These are phyloP conservation scores for Lichtheimia ornata DNA, from an alignment of 371 early-diverging fungal genomes.

Conservation along the genomic window DNA sequence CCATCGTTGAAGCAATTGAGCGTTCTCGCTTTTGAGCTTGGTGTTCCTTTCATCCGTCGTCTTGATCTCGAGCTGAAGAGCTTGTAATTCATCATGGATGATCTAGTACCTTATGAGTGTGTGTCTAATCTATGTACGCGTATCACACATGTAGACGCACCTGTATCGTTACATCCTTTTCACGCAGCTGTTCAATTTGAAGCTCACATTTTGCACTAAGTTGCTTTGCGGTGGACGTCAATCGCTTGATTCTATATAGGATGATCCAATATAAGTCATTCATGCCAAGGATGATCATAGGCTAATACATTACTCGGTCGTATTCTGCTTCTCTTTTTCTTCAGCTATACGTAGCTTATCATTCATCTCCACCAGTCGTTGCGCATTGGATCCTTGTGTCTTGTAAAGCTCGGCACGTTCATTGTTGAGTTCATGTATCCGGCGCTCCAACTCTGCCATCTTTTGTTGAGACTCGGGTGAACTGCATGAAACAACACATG, in stretches of 20 bases:
- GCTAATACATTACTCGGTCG: constrained; percentile 8
- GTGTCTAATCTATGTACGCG: neutral
- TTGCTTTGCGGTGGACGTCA: constrained; percentile 42
- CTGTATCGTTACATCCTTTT: constrained; percentile 89
- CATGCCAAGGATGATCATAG: too few relatives aligned
- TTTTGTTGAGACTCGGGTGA: constrained; percentile 56
- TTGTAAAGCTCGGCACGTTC: constrained; percentile 91
- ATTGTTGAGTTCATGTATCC: constrained; percentile 75
- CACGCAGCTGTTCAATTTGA: constrained; percentile 62
- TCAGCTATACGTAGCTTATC: constrained; percentile 74
- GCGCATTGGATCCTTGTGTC: constrained; percentile 89
- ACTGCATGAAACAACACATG: constrained; percentile 10
- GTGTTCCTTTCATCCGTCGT: constrained; percentile 82
- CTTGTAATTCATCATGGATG: constrained; percentile 90
- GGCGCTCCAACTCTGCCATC: constrained; percentile 74
- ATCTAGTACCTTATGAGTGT: constrained; percentile 3
- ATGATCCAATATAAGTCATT: neutral
- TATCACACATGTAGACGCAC: constrained; percentile 31
- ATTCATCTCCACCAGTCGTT: constrained; percentile 82
- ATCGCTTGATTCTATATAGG: constrained; percentile 42
- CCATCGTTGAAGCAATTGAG: constrained; percentile 86
- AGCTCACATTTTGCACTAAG: constrained; percentile 52
- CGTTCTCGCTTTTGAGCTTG: constrained; percentile 81
- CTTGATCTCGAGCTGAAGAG: constrained; percentile 87
- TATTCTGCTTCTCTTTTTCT: constrained; percentile 54